Percentiles rank a stretch among this genome's conserved stretches.
Conservation (phyloP, 106 monocot genomes). For the Dioscorea alata region DNA sequence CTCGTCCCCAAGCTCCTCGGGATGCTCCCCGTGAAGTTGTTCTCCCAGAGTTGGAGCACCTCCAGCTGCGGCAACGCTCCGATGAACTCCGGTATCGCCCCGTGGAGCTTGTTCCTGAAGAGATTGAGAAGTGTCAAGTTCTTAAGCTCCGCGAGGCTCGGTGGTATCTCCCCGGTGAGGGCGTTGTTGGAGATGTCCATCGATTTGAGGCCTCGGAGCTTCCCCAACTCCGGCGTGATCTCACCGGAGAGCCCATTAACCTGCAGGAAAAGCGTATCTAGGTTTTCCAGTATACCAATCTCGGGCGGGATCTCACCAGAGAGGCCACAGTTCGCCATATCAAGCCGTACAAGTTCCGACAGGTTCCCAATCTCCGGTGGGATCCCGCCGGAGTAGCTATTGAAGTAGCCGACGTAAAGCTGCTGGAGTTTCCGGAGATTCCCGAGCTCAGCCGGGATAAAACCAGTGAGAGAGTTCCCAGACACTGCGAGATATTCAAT, state of each 20-base stretch:
- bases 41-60: slow-evolving; percentile 61
- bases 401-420: slow-evolving; percentile 85
- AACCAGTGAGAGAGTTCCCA: slow-evolving; percentile 72
- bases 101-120: slow-evolving; percentile 52
- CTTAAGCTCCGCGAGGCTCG: slow-evolving; percentile 28
- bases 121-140: slow-evolving; percentile 54
- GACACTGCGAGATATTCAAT: slow-evolving; percentile 84
- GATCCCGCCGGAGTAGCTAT: slow-evolving; percentile 62
- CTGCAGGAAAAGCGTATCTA: slow-evolving; percentile 84
- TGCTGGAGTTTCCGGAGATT: slow-evolving; percentile 44
- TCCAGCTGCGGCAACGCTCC: slow-evolving; percentile 39
- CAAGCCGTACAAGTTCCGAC: slow-evolving; percentile 47
- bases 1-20: slow-evolving; percentile 42
- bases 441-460: slow-evolving; percentile 58
- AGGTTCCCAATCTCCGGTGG: slow-evolving; percentile 70
- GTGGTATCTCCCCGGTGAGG: slow-evolving; percentile 53
- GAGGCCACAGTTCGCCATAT: slow-evolving; percentile 77
- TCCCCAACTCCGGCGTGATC: slow-evolving; percentile 54
- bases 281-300: slow-evolving; percentile 46
- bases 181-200: slow-evolving; percentile 79
- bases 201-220: slow-evolving; percentile 53
- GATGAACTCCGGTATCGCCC: slow-evolving; percentile 44
- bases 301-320: slow-evolving; percentile 63
- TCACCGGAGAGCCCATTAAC: slow-evolving; percentile 57
- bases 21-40: slow-evolving; percentile 67